phyloP scores from a whole-genome alignment of 352 stramenopile species.

The Phytophthora hibernalis region DNA sequence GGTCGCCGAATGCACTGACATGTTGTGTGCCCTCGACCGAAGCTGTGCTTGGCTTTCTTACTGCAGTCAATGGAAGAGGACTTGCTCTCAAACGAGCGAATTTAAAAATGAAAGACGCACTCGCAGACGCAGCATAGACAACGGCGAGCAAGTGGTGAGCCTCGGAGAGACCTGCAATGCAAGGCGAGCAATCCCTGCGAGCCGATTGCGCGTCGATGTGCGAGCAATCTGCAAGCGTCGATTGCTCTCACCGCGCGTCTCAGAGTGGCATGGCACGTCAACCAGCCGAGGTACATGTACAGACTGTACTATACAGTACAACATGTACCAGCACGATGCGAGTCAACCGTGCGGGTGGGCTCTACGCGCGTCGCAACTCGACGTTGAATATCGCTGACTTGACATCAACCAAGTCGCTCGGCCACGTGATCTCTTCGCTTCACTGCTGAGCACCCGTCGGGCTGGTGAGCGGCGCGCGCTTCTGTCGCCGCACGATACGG shows the following conservation, averaged over 20 bases:
- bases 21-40: conserved; percentile 7
- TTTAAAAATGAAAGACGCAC: conserved; percentile 19
- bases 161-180: not conserved
- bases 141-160: not conserved
- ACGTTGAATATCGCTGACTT: too few species aligned
- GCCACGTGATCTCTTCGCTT: not conserved
- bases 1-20: conserved; percentile 7
- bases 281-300: not conserved
- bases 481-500: not conserved
- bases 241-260: conserved; percentile 14
- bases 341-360: not conserved
- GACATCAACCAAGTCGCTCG: not conserved
- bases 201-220: conserved; percentile 11
- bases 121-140: not conserved
- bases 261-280: conserved; percentile 14
- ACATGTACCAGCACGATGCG: too few species aligned
- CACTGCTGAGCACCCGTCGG: not conserved
- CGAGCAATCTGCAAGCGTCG: not conserved
- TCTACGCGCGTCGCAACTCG: not conserved
- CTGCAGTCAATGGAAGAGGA: conserved; percentile 8
- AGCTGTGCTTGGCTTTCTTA: conserved; percentile 2
- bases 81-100: conserved; percentile 12
- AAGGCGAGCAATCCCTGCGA: conserved; percentile 15
- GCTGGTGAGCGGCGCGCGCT: not conserved
- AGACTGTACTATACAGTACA: too few species aligned